These are phyloP conservation scores for Arthrobotrys iridis DNA, from an alignment of 2,329 filamentous ascomycete species.

Conservation along the genomic window DNA sequence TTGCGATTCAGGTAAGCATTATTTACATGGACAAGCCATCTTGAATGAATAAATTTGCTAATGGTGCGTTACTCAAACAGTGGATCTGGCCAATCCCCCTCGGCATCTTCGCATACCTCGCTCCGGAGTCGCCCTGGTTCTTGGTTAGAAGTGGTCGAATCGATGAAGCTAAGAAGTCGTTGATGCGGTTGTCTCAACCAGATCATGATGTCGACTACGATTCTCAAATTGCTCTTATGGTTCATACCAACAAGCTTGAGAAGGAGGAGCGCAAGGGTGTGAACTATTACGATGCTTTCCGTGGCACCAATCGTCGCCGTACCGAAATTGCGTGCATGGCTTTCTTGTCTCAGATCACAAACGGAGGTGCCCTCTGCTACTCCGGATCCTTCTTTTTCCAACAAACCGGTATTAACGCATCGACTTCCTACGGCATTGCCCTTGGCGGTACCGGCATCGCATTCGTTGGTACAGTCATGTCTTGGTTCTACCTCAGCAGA, in stretches of 20 bases:
- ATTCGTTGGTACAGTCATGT: slow-evolving; percentile 63
- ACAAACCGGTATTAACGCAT: slow-evolving; percentile 62
- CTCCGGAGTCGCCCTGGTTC: slow-evolving; percentile 76
- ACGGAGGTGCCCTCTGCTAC: slow-evolving; percentile 63
- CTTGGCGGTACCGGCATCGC: slow-evolving; percentile 64
- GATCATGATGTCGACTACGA: slow-evolving; percentile 81
- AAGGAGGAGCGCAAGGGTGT: slow-evolving; percentile 67
- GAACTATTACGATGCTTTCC: slow-evolving; percentile 82
- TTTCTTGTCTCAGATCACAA: slow-evolving; percentile 63
- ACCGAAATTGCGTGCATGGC: slow-evolving; percentile 74
- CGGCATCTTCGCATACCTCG: slow-evolving; percentile 70
- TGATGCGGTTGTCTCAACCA: slow-evolving; percentile 72
- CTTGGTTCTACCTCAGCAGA: slow-evolving; percentile 63
- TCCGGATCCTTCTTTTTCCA: slow-evolving; percentile 65
- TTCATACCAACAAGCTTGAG: slow-evolving; percentile 84
- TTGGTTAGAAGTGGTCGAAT: slow-evolving; percentile 73
- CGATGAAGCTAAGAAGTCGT: slow-evolving; percentile 73
- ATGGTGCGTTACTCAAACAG: too few relatives aligned
- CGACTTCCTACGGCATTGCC: slow-evolving; percentile 62
- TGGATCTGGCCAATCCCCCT: slow-evolving; percentile 81
- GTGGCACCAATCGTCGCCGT: slow-evolving; percentile 77
- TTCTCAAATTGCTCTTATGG: slow-evolving; percentile 91
- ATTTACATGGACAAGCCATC: neutral
- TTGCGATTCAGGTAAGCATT: slow-evolving; percentile 57
- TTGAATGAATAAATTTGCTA: slow-evolving; percentile 59